Percentiles rank a stretch among this genome's conserved stretches.
phyloP scores from a whole-genome alignment of 257 asterid species.

The Solanum arcanum region DNA sequence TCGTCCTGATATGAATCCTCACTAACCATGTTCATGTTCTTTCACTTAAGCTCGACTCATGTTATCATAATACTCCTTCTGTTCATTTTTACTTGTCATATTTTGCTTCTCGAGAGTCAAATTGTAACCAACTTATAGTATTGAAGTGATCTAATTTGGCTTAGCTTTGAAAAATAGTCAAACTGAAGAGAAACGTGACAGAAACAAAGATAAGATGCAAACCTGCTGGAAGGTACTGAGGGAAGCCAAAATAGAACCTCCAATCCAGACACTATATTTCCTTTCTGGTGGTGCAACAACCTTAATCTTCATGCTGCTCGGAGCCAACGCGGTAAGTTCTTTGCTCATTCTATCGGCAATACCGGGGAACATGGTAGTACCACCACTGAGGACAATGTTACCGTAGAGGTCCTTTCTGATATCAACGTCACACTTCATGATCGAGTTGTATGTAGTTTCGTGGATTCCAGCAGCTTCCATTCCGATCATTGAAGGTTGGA shows the following conservation, averaged over 20 bases:
- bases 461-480: slow-evolving; percentile 38
- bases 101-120: not conserved
- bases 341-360: slow-evolving; percentile 32
- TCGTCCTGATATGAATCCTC: not conserved
- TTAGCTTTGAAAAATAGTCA: not conserved
- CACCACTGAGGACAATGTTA: slow-evolving; percentile 34
- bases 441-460: slow-evolving; percentile 32
- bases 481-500: slow-evolving; percentile 34
- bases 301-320: slow-evolving; percentile 39
- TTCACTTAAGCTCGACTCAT: not conserved
- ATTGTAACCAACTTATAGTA: not conserved
- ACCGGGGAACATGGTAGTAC: slow-evolving; percentile 34
- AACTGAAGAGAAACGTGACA: not conserved
- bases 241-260: slow-evolving; percentile 34
- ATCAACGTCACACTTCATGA: slow-evolving; percentile 40
- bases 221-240: slow-evolving; percentile 43
- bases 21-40: not conserved
- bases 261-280: slow-evolving; percentile 36
- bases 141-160: not conserved
- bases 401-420: slow-evolving; percentile 34
- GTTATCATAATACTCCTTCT: not conserved
- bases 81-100: not conserved
- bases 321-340: slow-evolving; percentile 31
- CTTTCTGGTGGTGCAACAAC: slow-evolving; percentile 36
- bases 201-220: not conserved